Base-by-base conservation (phyloP, 2,329 filamentous ascomycete species). In the Exophiala xenobiotica region DNA sequence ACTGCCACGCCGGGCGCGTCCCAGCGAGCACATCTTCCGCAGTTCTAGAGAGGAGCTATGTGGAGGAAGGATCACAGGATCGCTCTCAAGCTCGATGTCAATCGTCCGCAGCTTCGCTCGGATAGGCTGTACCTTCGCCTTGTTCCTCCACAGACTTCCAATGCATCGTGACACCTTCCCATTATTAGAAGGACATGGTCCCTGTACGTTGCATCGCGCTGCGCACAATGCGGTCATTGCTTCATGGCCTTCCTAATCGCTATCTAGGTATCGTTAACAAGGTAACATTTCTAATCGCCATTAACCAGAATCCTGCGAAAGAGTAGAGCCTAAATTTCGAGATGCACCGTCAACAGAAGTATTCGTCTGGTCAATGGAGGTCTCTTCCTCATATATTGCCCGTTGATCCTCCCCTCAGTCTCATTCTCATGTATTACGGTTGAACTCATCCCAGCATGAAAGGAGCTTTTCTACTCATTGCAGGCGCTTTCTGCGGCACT, bases 361-460 rank as follows among this genome's bases (percentile, higher is more conserved):
- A n/a, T n/a, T n/a, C n/a, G n/a, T n/a, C n/a, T n/a, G n/a, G n/a
- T n/a, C n/a, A n/a, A n/a, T n/a, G n/a, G 9, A 12, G 9, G 31
- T 16, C 18, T 35, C n/a, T 16, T 4, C 22, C 9, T 22, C 11
- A n/a, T 24, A 19, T 42, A 33, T 31, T 23, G 11, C 11, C 31
- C 37, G 5, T 43, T 18, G 3, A 31, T 45, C 20, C 23, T 46
- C 12, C 23, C 14, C 6, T 49, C 19, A 40, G 46, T 37, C 14
- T 20, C 33, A 9, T n/a, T n/a, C n/a, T n/a, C n/a, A n/a, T n/a
- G n/a, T n/a, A n/a, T n/a, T n/a, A n/a, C n/a, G n/a, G n/a, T n/a
- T n/a, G n/a, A n/a, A n/a, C n/a, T n/a, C n/a, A n/a, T n/a, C 14
- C 20, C 29, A 51, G n/a, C 16, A 55, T 55, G 55, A 58, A 42